Percentiles rank a stretch among this genome's conserved stretches.
Evolutionary conservation across 495 filamentous ascomycete species (phyloP).

Genomic region (Evansstolkia leycettana): DNA sequence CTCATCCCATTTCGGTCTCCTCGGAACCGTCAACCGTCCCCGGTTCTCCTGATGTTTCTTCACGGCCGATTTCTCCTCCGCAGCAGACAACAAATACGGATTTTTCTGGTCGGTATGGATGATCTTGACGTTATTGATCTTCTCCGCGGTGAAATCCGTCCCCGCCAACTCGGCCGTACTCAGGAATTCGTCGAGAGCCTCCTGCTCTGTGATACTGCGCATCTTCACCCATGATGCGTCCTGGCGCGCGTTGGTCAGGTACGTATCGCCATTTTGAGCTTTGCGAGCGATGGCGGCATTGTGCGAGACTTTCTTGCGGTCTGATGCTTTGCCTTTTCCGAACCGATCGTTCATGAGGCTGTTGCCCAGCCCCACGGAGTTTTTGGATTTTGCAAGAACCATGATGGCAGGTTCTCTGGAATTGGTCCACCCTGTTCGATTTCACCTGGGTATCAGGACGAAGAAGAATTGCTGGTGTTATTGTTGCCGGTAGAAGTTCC

Average conservation of each 20-base stretch:
- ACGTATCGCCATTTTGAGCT: slow-evolving; percentile 31
- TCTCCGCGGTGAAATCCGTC: slow-evolving; percentile 97
- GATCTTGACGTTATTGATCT: slow-evolving; percentile 96
- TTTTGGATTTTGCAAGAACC: slow-evolving; percentile 93
- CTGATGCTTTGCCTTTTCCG: slow-evolving; percentile 72
- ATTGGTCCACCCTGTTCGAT: neutral
- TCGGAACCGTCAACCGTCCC: slow-evolving; percentile 70
- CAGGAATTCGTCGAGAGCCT: slow-evolving; percentile 77
- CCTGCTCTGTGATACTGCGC: slow-evolving; percentile 97
- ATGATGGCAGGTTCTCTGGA: slow-evolving; percentile 39
- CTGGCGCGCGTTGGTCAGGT: slow-evolving; percentile 33
- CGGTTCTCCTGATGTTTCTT: slow-evolving; percentile 74
- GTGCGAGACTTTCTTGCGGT: slow-evolving; percentile 54
- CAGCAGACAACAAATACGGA: slow-evolving; percentile 78
- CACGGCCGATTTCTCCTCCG: slow-evolving; percentile 67
- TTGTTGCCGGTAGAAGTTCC: neutral
- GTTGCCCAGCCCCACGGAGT: slow-evolving; percentile 81
- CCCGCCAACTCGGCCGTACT: slow-evolving; percentile 87
- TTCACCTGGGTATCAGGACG: neutral
- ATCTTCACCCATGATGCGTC: slow-evolving; percentile 60
- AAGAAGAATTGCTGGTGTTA: neutral
- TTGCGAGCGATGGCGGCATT: slow-evolving; percentile 40
- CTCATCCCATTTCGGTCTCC: slow-evolving; percentile 80
- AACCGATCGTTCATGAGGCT: slow-evolving; percentile 90
- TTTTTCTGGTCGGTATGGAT: slow-evolving; percentile 93